Percentiles rank a stretch among this genome's conserved stretches.
Evolutionary conservation across 768 basidiomycete species (phyloP).

Genomic region (Lentinula lateritia): DNA sequence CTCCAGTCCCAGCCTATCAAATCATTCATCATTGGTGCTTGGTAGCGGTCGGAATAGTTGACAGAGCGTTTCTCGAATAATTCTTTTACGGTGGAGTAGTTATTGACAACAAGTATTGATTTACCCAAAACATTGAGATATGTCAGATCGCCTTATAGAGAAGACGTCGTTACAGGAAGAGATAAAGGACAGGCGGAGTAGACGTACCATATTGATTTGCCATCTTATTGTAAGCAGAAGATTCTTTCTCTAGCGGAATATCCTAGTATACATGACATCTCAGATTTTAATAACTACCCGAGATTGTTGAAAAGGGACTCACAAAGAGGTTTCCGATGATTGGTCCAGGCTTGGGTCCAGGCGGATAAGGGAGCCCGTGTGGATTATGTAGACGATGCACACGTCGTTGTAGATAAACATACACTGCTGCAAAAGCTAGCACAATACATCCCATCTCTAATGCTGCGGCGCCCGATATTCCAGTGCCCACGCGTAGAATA

Average conservation of each 20-base stretch:
- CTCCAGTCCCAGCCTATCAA: conserved; percentile 46
- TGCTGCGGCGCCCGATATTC: neutral
- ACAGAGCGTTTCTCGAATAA: conserved; percentile 51
- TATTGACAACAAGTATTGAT: conserved; percentile 43
- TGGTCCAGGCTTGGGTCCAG: conserved; percentile 49
- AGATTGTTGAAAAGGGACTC: conserved; percentile 25
- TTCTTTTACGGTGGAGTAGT: conserved; percentile 39
- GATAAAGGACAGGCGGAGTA: neutral
- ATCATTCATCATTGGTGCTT: conserved; percentile 45
- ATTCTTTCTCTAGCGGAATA: conserved; percentile 27
- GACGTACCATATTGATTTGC: conserved; percentile 35
- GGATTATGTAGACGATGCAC: conserved; percentile 9
- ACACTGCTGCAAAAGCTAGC: neutral
- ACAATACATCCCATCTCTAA: neutral
- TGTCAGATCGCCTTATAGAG: conserved; percentile 42
- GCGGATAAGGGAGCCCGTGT: conserved; percentile 35
- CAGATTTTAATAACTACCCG: neutral
- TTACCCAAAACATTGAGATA: conserved; percentile 47
- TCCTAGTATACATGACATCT: conserved; percentile 10
- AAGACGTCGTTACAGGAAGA: neutral
- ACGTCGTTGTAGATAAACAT: neutral
- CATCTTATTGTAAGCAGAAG: conserved; percentile 33
- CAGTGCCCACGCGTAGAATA: neutral
- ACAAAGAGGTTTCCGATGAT: conserved; percentile 47
- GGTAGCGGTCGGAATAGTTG: conserved; percentile 50